Conservation (phyloP, 176 grass and related monocot genomes). For the Raddia distichophylla region DNA sequence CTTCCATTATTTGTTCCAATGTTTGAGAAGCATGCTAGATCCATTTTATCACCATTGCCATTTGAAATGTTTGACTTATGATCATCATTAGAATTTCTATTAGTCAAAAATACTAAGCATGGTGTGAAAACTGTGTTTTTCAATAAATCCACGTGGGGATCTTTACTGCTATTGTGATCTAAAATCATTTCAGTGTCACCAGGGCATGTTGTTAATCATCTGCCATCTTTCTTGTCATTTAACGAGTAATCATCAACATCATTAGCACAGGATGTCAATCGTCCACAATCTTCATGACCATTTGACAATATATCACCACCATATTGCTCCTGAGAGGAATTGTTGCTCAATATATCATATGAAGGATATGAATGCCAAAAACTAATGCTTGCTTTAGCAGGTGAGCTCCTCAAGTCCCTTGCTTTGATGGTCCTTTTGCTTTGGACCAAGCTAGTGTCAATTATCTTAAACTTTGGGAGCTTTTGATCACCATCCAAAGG, state of each 20-base stretch:
- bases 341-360: conserved; percentile 27
- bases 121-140: not conserved
- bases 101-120: conserved; percentile 10
- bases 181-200: not conserved
- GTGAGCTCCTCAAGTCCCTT: conserved; percentile 59
- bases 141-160: not conserved
- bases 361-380: conserved; percentile 31
- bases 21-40: not conserved
- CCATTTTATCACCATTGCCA: conserved; percentile 13
- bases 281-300: conserved; percentile 28
- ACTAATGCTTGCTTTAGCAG: conserved; percentile 35
- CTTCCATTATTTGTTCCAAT: conserved; percentile 44
- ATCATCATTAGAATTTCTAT: conserved; percentile 40
- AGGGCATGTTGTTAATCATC: no score
- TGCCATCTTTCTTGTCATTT: no score
- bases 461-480: conserved; percentile 60
- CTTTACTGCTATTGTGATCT: conserved; percentile 14
- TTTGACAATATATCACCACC: conserved; percentile 42
- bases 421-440: conserved; percentile 47
- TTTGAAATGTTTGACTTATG: not conserved
- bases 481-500: conserved; percentile 37
- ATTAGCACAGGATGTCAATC: conserved; percentile 19
- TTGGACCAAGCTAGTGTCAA: conserved; percentile 67
- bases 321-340: conserved; percentile 44
- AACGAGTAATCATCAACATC: not conserved